Percentiles rank a stretch among this genome's conserved stretches.
These are phyloP conservation scores for Apiotrichum veenhuisii DNA, from an alignment of 1,284 basidiomycete species.

Conservation along the genomic window DNA sequence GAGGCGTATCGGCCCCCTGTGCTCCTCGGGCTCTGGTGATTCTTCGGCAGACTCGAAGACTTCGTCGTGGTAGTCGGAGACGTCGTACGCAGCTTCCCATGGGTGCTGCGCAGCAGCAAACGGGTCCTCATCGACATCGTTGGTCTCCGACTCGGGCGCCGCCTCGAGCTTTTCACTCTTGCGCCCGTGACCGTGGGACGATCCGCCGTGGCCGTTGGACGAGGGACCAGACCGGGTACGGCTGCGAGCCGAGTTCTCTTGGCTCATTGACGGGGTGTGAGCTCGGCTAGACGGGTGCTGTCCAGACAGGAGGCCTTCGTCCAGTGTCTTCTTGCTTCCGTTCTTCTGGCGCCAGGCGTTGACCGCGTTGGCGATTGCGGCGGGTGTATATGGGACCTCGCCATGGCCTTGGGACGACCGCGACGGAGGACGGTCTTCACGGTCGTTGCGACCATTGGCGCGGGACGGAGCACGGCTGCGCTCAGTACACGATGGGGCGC, in stretches of 20 bases:
- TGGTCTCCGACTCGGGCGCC: neutral
- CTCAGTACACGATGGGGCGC: neutral
- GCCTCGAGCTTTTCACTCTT: neutral
- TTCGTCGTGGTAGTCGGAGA: slow-evolving; percentile 1
- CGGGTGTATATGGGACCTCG: slow-evolving; percentile 8
- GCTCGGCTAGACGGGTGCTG: too few species aligned
- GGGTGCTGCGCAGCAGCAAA: slow-evolving; percentile 1
- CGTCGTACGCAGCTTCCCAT: slow-evolving; percentile 3
- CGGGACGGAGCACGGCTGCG: neutral
- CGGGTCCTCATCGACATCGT: neutral
- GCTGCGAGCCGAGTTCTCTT: neutral
- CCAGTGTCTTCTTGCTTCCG: neutral
- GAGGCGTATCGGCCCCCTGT: neutral
- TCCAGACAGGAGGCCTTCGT: neutral
- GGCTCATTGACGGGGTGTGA: neutral
- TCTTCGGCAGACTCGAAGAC: neutral
- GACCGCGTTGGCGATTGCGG: slow-evolving; percentile 12
- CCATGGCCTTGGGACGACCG: slow-evolving; percentile 10
- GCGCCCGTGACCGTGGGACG: neutral
- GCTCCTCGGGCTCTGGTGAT: neutral
- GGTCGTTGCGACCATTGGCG: too few species aligned
- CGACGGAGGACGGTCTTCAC: neutral
- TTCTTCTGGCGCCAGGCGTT: slow-evolving; percentile 13
- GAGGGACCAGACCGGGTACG: neutral
- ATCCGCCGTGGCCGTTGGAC: neutral